Percentiles rank a stretch among this genome's conserved stretches.
Evolutionary conservation across 2,329 filamentous ascomycete genomes (phyloP).

Genomic region (Ophiocordyceps camponoti-rufipedis): DNA sequence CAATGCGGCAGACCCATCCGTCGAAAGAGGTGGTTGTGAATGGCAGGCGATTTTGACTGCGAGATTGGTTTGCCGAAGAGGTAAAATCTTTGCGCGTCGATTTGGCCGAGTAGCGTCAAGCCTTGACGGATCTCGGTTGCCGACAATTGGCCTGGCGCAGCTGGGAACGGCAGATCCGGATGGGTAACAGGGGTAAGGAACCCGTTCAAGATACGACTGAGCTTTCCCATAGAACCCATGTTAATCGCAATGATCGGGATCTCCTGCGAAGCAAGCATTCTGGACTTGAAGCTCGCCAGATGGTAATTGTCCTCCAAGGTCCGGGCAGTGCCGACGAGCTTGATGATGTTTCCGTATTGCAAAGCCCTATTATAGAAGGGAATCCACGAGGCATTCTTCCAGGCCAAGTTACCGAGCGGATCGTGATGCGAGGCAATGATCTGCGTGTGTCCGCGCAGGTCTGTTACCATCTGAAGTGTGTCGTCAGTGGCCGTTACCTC

Average conservation of each 20-base stretch:
- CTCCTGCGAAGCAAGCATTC: conserved; percentile 53
- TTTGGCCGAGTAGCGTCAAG: conserved; percentile 60
- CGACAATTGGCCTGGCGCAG: conserved; percentile 84
- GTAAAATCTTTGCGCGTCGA: conserved; percentile 60
- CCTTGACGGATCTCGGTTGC: conserved; percentile 73
- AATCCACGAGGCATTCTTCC: conserved; percentile 88
- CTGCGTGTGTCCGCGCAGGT: conserved; percentile 50
- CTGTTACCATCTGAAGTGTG: conserved; percentile 51
- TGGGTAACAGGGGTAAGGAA: conserved; percentile 95
- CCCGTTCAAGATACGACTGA: conserved; percentile 75
- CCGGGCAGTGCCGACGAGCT: conserved; percentile 70
- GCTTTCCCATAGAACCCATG: conserved; percentile 76
- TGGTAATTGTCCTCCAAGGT: conserved; percentile 72
- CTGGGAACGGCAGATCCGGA: conserved; percentile 74
- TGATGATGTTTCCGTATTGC: conserved; percentile 83
- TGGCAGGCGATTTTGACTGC: conserved; percentile 65
- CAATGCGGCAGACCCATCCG: conserved; percentile 64
- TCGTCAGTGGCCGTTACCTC: conserved; percentile 72
- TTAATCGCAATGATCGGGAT: conserved; percentile 89
- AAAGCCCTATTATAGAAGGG: conserved; percentile 77
- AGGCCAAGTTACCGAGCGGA: conserved; percentile 58
- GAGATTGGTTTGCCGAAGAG: conserved; percentile 77
- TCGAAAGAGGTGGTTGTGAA: conserved; percentile 75
- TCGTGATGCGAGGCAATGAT: conserved; percentile 97
- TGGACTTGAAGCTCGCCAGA: conserved; percentile 62